phyloP scores from a whole-genome alignment of 1,284 basidiomycete genomes.

The Naganishia albida region DNA sequence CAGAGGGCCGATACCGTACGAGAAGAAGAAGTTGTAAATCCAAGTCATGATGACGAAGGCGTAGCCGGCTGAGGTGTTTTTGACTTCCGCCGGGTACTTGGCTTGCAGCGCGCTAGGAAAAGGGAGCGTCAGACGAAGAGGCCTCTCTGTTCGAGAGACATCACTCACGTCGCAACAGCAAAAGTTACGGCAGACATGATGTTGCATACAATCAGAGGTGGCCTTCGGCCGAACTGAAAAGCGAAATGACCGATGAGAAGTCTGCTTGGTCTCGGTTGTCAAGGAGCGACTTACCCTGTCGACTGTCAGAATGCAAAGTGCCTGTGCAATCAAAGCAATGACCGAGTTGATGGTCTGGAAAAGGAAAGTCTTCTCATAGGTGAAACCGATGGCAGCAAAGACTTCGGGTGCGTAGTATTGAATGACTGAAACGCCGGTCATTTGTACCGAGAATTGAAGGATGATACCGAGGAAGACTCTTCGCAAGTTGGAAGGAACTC shows the following conservation, averaged over 20 bases:
- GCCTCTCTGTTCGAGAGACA: background rate
- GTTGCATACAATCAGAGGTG: conserved; percentile 62
- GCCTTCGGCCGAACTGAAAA: conserved; percentile 58
- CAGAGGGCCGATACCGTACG: conserved; percentile 29
- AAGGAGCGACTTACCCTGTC: conserved; percentile 46
- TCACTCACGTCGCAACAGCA: conserved; percentile 43
- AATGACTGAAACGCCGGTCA: conserved; percentile 59
- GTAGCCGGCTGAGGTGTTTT: conserved; percentile 33
- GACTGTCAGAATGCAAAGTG: conserved; percentile 61
- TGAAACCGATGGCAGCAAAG: conserved; percentile 54
- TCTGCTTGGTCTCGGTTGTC: background rate
- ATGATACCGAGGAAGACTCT: conserved; percentile 56
- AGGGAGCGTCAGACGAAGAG: background rate
- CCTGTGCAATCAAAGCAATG: conserved; percentile 63
- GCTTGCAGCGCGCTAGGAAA: conserved; percentile 30
- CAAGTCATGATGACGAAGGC: conserved; percentile 41
- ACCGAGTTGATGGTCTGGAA: conserved; percentile 66
- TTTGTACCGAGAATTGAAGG: conserved; percentile 56
- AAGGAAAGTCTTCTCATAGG: conserved; percentile 57
- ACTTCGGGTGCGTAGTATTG: conserved; percentile 43
- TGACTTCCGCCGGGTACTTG: conserved; percentile 25
- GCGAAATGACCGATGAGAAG: background rate
- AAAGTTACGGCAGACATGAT: conserved; percentile 55
- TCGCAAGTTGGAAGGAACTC: conserved; percentile 58
- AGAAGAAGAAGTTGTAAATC: conserved; percentile 25